phyloP scores from a whole-genome alignment of 148 eudicot species.

The Vaccinium vitisidaea region DNA sequence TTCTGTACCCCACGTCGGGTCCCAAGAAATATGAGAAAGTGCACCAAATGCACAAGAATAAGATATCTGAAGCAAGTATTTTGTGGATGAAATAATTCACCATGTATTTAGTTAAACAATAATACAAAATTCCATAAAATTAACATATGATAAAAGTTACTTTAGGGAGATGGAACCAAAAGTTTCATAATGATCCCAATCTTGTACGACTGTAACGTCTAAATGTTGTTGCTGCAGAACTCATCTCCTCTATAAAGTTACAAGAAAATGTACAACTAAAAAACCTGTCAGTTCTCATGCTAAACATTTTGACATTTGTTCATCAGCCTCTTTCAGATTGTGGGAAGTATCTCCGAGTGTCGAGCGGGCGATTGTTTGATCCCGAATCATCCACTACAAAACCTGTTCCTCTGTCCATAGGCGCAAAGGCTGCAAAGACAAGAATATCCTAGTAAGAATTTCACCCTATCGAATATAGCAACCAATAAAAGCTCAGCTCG shows the following conservation, averaged over 20 bases:
- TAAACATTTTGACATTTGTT: background rate
- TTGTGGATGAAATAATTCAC: background rate
- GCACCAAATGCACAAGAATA: background rate
- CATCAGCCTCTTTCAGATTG: constrained; percentile 22
- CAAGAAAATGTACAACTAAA: constrained; percentile 3
- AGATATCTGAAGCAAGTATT: background rate
- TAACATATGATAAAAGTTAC: background rate
- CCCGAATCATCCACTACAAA: constrained; percentile 33
- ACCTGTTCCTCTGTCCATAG: constrained; percentile 55
- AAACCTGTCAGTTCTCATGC: background rate
- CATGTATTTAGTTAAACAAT: background rate
- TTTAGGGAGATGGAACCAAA: background rate
- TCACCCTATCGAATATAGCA: background rate
- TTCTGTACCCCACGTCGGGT: too few species aligned
- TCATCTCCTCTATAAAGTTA: background rate
- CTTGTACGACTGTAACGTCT: background rate
- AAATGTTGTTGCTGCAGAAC: background rate
- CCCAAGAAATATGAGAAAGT: background rate
- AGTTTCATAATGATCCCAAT: background rate
- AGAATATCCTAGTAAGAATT: background rate
- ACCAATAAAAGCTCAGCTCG: background rate
- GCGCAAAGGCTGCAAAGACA: constrained; percentile 84
- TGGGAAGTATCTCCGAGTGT: constrained; percentile 55
- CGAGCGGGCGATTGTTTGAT: constrained; percentile 56
- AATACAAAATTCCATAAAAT: background rate